Evolutionary conservation across 2,329 filamentous ascomycete genomes (phyloP).

Genomic region (Sphaerostilbella broomeana): DNA sequence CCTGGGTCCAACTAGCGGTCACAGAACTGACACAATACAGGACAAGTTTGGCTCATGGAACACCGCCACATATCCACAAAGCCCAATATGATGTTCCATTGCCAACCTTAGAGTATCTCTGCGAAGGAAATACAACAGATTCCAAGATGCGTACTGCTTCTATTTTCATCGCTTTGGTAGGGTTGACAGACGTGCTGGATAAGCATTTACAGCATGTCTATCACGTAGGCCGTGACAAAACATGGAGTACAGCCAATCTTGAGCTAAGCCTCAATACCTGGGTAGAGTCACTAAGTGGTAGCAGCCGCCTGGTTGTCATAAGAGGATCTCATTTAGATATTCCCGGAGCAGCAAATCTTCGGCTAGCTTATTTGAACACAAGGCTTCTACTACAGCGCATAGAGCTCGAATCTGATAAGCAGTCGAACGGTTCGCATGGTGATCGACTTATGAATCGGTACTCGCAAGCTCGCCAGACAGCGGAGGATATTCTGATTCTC

Average conservation of each 20-base stretch:
- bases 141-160: slow-evolving; percentile 23
- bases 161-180: slow-evolving; percentile 39
- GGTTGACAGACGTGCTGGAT: slow-evolving; percentile 35
- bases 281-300: slow-evolving; percentile 35
- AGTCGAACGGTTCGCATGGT: slow-evolving; percentile 17
- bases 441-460: slow-evolving; percentile 26
- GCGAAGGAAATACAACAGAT: slow-evolving; percentile 15
- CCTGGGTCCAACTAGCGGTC: neutral
- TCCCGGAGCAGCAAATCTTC: slow-evolving; percentile 44
- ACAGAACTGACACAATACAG: slow-evolving; percentile 21
- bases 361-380: slow-evolving; percentile 43
- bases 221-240: slow-evolving; percentile 25
- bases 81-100: slow-evolving; percentile 43
- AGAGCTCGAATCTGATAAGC: slow-evolving; percentile 36
- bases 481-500: slow-evolving; percentile 43
- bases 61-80: slow-evolving; percentile 40
- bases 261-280: slow-evolving; percentile 36
- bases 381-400: slow-evolving; percentile 42
- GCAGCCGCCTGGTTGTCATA: slow-evolving; percentile 34
- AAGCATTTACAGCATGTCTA: slow-evolving; percentile 29
- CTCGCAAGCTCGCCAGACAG: slow-evolving; percentile 36
- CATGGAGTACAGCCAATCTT: slow-evolving; percentile 24
- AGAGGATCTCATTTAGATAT: slow-evolving; percentile 35
- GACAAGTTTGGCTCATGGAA: slow-evolving; percentile 47
- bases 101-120: slow-evolving; percentile 32